Base-by-base conservation (phyloP, 176 grass and related monocot species). In the Carex myosuroides region DNA sequence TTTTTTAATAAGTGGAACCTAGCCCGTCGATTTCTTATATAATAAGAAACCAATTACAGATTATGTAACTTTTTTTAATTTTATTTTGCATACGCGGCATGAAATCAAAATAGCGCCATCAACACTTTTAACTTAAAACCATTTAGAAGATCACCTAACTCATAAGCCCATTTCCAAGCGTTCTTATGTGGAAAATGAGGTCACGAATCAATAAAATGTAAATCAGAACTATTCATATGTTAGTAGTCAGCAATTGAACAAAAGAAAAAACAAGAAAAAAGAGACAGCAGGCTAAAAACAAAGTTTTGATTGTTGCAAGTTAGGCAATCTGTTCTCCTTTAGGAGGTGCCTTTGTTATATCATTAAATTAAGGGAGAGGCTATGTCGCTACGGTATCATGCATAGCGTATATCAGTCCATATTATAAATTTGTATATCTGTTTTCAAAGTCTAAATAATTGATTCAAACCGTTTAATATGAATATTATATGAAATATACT, bases 251-350 rank as follows among this genome's bases (percentile, higher is more conserved):
- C 61, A 12, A 66, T 32, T 65, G 63, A 30, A 65, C 64, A 66
- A 35, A 37, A 68, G 64, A 16, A 37, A 68, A 67, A 32, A 67
- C 26, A 66, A 66, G 3, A 67, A 17, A 17, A 68, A 68, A 39
- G 16, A 24, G 4, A 70, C 35, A 75, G 14, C 6, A 70, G 33
- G 66, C 66, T 70, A 70, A 70, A 75, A 53, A 53, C 70, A 75
- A 77, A 77, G 0, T 7, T 32, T 56, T 77, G 50, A 56, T 56
- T 71, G 68, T 71, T 77, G 24, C 13, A 8, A 77, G 73, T 77
- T 77, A 77, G 73, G 73, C 73, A 77, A 77, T 57, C 73, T 77
- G 73, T 52, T 56, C 5, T 11, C 4, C 50, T 12, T 81, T 60
- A 48, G 60, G 59, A 62, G 60, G 4, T 81, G 79, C 11, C 60